Evolutionary conservation across 2,329 filamentous ascomycete genomes (phyloP), one percentile per base, ranked within the genome.

Genomic region (Cercospora brassicicola): DNA sequence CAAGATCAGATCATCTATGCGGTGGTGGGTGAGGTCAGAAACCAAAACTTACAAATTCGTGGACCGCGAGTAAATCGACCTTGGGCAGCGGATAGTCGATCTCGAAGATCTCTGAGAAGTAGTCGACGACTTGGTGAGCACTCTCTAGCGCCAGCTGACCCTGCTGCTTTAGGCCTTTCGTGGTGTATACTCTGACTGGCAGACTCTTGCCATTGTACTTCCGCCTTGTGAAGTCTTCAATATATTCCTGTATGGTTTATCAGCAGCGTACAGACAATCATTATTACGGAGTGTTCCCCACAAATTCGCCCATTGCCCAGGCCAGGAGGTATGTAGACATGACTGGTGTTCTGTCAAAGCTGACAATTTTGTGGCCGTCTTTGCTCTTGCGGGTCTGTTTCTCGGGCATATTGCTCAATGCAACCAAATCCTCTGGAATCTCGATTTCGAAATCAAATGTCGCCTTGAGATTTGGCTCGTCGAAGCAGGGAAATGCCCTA

Each of bases 391-490:
- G 87, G 67, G 85, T 87, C 62, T 86, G 85, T 84, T 93, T 94
- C 79, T 93, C 89, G 2, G 93, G 93, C 94, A 97, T 98, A 82
- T 98, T 98, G 83, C 92, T 96, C 56, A 98, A 84, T 13, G 93
- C 95, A 48, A 93, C 90, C 80, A 95, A 91, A 73, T 94, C 92
- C 57, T 91, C 89, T 15, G 95, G 94, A 57, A 97, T 87, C 82
- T 98, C 94, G 71, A 99, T 91, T 76, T 93, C 87, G 68, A 99
- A 91, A 79, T 97, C 94, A 77, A 97, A 98, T 2, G 93, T 94
- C 10, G 95, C 93, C 83, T 99, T 99, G 72, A 98, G 86, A 76
- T 96, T 97, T 51, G 95, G 95, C 83, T 99, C 95, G 78, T 99
- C 95, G 77, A 98, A 98, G 83, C 95, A 99, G 59, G 95, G 95